Percentiles rank a stretch among this genome's conserved stretches.
phyloP scores from a whole-genome alignment of 495 filamentous ascomycete species.

The Hypoxylon rickii region DNA sequence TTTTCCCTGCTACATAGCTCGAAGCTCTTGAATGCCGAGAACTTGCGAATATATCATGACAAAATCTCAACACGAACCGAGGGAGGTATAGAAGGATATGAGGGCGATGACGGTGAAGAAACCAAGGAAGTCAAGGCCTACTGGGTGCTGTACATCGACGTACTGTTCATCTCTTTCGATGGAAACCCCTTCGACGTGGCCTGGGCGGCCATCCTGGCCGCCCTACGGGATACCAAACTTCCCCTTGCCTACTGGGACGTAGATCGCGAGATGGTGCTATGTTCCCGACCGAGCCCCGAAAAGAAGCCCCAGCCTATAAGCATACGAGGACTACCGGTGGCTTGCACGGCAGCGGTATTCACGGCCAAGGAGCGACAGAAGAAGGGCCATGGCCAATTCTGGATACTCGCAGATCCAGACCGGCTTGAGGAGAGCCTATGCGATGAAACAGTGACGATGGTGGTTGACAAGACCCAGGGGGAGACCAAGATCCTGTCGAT shows the following conservation, averaged over 20 bases:
- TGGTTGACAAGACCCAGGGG: slow-evolving; percentile 64
- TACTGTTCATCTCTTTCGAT: slow-evolving; percentile 87
- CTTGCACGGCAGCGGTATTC: slow-evolving; percentile 76
- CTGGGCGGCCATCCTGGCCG: slow-evolving; percentile 82
- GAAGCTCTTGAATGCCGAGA: slow-evolving; percentile 61
- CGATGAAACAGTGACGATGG: slow-evolving; percentile 71
- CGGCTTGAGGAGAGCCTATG: slow-evolving; percentile 84
- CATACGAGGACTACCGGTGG: slow-evolving; percentile 68
- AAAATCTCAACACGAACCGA: slow-evolving; percentile 46
- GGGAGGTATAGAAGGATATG: slow-evolving; percentile 45
- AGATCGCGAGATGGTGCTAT: slow-evolving; percentile 77
- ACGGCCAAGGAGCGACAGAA: slow-evolving; percentile 62
- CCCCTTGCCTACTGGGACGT: slow-evolving; percentile 84
- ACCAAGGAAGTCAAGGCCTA: slow-evolving; percentile 72
- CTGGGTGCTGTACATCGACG: slow-evolving; percentile 92
- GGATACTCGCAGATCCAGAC: slow-evolving; percentile 88
- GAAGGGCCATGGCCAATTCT: slow-evolving; percentile 57
- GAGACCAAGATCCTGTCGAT: slow-evolving; percentile 66
- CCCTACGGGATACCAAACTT: slow-evolving; percentile 77
- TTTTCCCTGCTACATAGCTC: slow-evolving; percentile 73
- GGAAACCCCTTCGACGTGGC: slow-evolving; percentile 89
- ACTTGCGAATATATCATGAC: slow-evolving; percentile 72
- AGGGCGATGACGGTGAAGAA: slow-evolving; percentile 30
- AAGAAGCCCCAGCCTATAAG: slow-evolving; percentile 51
- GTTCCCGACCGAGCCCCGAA: slow-evolving; percentile 56